These are phyloP conservation scores for Calonectria montana DNA, from an alignment of 2,329 filamentous ascomycete genomes.

Conservation along the genomic window DNA sequence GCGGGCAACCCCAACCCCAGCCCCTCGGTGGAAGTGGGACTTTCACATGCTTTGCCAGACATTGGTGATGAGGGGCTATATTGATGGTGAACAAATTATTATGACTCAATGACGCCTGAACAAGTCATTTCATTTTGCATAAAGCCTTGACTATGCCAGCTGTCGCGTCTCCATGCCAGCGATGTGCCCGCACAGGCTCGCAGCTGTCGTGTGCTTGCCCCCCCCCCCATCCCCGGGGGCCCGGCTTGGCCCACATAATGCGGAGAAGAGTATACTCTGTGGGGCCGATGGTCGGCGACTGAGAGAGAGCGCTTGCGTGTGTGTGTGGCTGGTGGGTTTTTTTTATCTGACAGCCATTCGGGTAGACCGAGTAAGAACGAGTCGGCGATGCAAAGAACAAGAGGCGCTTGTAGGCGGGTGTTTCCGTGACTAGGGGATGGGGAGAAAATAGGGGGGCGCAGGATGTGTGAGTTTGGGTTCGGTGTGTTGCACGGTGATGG, in stretches of 20 bases:
- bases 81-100: slow-evolving; percentile 1
- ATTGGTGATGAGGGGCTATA: slow-evolving; percentile 3
- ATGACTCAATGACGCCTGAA: slow-evolving; percentile 1
- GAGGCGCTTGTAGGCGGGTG: not conserved
- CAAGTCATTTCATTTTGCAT: slow-evolving; percentile 14
- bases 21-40: not conserved
- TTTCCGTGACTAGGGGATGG: not conserved
- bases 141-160: not conserved
- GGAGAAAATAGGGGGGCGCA: not conserved
- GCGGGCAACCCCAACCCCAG: not conserved
- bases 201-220: slow-evolving; percentile 24
- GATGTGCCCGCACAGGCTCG: slow-evolving; percentile 9
- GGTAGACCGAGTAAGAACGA: not conserved
- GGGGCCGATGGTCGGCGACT: slow-evolving; percentile 7
- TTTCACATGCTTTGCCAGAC: slow-evolving; percentile 1
- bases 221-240: not conserved
- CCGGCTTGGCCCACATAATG: slow-evolving; percentile 23
- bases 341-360: not conserved
- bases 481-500: not conserved
- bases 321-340: not conserved
- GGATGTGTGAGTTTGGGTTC: slow-evolving; percentile 1
- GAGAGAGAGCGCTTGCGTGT: not conserved
- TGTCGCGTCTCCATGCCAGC: not conserved
- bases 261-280: slow-evolving; percentile 19
- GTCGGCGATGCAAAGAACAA: not conserved